phyloP scores from a whole-genome alignment of 208 protist genomes.

The Blastocrithidia nonstop region DNA sequence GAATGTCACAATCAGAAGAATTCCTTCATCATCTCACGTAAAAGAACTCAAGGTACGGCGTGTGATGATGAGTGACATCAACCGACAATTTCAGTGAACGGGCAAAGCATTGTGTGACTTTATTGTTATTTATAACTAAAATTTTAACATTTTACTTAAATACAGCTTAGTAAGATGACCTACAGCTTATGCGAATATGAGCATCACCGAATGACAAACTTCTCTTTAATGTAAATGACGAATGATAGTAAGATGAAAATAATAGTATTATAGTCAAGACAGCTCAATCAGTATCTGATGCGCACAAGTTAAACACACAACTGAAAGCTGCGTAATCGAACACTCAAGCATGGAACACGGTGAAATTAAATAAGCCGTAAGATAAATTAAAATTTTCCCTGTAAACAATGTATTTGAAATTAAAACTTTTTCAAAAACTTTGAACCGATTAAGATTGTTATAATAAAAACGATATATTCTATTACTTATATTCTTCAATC shows the following conservation, averaged over 20 bases:
- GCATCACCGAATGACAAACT: neutral
- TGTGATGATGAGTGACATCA: slow-evolving; percentile 97
- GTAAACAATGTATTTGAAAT: no score
- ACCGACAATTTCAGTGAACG: slow-evolving; percentile 92
- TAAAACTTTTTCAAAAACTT: no score
- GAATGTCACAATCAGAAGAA: slow-evolving; percentile 99
- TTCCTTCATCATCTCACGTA: slow-evolving; percentile 99
- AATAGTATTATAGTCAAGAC: neutral
- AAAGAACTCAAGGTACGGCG: slow-evolving; percentile 99
- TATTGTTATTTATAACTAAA: no score
- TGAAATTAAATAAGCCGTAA: no score
- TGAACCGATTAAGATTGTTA: no score
- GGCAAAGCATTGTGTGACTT: slow-evolving; percentile 56
- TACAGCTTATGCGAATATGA: neutral
- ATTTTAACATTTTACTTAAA: neutral
- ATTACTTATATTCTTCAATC: no score
- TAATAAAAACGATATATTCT: no score
- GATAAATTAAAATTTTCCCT: no score
- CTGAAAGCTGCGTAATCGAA: no score
- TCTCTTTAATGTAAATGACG: neutral
- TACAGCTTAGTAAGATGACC: neutral
- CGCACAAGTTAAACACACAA: no score
- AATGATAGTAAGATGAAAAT: neutral
- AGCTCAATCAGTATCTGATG: no score
- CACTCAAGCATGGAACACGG: no score